phyloP scores from a whole-genome alignment of 371 early-diverging fungal genomes.

The Rhizopus stolonifer region DNA sequence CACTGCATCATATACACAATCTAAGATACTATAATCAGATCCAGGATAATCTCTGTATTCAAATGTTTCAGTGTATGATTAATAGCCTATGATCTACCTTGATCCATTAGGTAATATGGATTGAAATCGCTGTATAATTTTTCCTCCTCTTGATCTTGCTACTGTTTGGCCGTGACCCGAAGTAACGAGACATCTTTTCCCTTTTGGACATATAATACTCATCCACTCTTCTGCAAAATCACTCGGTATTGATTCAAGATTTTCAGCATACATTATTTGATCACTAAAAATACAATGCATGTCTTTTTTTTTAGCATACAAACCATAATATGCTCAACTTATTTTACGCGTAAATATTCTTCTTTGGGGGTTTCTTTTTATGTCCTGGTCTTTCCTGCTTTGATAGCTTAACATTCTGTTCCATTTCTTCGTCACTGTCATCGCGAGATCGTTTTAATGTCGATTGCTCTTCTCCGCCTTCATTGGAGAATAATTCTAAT shows the following conservation, averaged over 20 bases:
- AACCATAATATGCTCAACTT: too few relatives aligned
- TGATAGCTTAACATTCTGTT: constrained; percentile 1
- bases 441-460: constrained; percentile 16
- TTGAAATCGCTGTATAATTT: constrained; percentile 48
- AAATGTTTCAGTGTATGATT: not conserved
- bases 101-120: constrained; percentile 63
- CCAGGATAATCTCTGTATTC: constrained; percentile 4
- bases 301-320: too few relatives aligned
- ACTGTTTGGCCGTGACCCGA: constrained; percentile 43
- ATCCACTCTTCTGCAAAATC: constrained; percentile 56
- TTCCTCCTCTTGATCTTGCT: constrained; percentile 38
- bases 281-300: constrained; percentile 28
- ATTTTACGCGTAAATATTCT: constrained; percentile 24
- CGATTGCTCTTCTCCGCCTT: not conserved
- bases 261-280: constrained; percentile 64
- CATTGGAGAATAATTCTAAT: constrained; percentile 10
- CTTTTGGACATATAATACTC: constrained; percentile 55
- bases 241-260: constrained; percentile 49
- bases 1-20: constrained; percentile 59
- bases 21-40: constrained; percentile 60
- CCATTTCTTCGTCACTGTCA: constrained; percentile 26
- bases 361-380: constrained; percentile 15
- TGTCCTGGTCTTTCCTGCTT: constrained; percentile 1
- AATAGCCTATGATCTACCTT: not conserved
- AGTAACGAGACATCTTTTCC: constrained; percentile 61